Conservation (phyloP, 768 basidiomycete species). For the Strobilomyces echinocephalus region DNA sequence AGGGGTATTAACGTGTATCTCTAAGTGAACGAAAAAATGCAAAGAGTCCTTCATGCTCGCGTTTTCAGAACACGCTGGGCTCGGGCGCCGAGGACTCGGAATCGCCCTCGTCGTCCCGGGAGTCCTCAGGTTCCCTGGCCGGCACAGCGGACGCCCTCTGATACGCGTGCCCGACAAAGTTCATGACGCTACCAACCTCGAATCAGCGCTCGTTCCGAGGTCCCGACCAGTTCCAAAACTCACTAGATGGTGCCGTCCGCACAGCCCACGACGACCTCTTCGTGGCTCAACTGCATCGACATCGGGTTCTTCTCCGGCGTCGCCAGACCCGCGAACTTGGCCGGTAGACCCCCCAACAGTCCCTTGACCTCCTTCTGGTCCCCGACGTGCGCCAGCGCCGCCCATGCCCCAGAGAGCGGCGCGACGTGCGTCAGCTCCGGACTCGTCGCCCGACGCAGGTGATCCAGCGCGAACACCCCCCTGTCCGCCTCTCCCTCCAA, state of each 20-base stretch:
- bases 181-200: slow-evolving; percentile 47
- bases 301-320: slow-evolving; percentile 92
- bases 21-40: background rate
- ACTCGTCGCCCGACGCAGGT: slow-evolving; percentile 9
- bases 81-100: slow-evolving; percentile 14
- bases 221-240: too few species aligned
- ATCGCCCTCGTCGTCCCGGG: slow-evolving; percentile 12
- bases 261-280: slow-evolving; percentile 88
- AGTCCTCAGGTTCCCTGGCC: background rate
- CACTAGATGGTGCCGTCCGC: slow-evolving; percentile 91
- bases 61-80: background rate
- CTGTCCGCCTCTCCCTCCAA: slow-evolving; percentile 7
- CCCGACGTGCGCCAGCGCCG: slow-evolving; percentile 48
- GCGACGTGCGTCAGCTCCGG: slow-evolving; percentile 48
- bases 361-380: slow-evolving; percentile 44
- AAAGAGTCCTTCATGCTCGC: slow-evolving; percentile 3
- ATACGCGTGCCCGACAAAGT: slow-evolving; percentile 56
- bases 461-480: slow-evolving; percentile 7
- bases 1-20: background rate
- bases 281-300: slow-evolving; percentile 89
- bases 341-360: slow-evolving; percentile 55
- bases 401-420: slow-evolving; percentile 74
- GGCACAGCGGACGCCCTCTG: slow-evolving; percentile 25
- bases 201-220: slow-evolving; percentile 10
- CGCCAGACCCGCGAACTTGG: slow-evolving; percentile 72